Conservation (phyloP, 2,329 filamentous ascomycete species). For the Aspergillus ibericus region DNA sequence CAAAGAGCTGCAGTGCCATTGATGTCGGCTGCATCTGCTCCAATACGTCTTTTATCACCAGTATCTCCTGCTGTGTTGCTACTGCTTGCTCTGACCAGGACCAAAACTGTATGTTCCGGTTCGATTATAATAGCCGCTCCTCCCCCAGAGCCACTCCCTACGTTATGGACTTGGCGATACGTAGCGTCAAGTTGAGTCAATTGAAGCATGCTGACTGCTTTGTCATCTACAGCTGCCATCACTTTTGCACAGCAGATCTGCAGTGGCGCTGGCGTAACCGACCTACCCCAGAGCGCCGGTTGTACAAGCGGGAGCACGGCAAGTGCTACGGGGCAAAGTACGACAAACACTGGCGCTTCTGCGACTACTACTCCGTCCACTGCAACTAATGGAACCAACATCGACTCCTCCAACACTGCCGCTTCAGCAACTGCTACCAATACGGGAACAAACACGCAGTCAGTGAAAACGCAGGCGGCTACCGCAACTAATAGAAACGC, state of each 20-base stretch:
- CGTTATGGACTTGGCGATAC: background rate
- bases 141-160: background rate
- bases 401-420: background rate
- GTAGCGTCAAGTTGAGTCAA: background rate
- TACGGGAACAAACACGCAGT: background rate
- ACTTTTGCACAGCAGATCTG: constrained; percentile 41
- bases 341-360: constrained; percentile 8
- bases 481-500: background rate
- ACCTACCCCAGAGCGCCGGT: constrained; percentile 34
- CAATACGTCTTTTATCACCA: constrained; percentile 46
- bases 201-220: constrained; percentile 5
- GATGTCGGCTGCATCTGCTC: constrained; percentile 54
- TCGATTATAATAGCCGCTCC: background rate
- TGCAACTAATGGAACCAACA: constrained; percentile 7
- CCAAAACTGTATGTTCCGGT: constrained; percentile 39
- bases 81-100: constrained; percentile 43
- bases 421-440: background rate
- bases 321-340: background rate
- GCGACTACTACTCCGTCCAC: constrained; percentile 12
- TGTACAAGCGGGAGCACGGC: constrained; percentile 20
- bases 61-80: constrained; percentile 53
- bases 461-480: background rate
- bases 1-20: constrained; percentile 38
- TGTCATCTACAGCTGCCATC: constrained; percentile 31
- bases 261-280: constrained; percentile 36